These are phyloP conservation scores for Coniophora puteana DNA, from an alignment of 1,284 basidiomycete species.

Conservation along the genomic window DNA sequence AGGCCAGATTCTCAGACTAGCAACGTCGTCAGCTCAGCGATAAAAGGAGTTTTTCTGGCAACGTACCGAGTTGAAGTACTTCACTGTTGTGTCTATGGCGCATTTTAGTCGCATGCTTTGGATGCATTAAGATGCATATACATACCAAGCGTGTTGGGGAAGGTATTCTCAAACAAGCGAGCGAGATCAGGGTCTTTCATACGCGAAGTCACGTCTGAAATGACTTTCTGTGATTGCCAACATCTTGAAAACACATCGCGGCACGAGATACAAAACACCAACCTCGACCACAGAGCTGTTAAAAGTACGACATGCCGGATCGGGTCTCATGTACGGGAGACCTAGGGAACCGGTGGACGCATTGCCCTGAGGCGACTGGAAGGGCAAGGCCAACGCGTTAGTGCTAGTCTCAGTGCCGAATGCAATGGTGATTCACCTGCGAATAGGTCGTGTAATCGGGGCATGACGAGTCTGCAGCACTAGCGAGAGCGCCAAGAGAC, in stretches of 20 bases:
- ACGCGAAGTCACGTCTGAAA: slow-evolving; percentile 62
- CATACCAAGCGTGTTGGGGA: slow-evolving; percentile 71
- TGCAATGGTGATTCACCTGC: too few species aligned
- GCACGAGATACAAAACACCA: slow-evolving; percentile 6
- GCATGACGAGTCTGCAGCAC: slow-evolving; percentile 41
- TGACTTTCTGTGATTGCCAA: slow-evolving; percentile 47
- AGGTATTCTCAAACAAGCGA: slow-evolving; percentile 72
- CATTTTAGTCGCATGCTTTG: slow-evolving; percentile 1
- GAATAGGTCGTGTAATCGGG: slow-evolving; percentile 62
- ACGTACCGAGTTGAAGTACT: slow-evolving; percentile 59
- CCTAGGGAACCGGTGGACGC: slow-evolving; percentile 56
- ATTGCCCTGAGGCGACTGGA: slow-evolving; percentile 53
- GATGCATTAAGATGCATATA: slow-evolving; percentile 3
- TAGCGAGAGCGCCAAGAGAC: slow-evolving; percentile 22
- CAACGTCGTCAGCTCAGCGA: slow-evolving; percentile 4
- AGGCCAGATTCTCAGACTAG: slow-evolving; percentile 65
- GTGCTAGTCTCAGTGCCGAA: neutral
- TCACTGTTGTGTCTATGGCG: slow-evolving; percentile 64
- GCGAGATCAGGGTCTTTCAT: slow-evolving; percentile 73
- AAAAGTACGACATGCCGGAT: slow-evolving; percentile 65
- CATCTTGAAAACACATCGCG: neutral
- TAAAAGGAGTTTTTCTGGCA: neutral
- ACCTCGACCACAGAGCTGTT: slow-evolving; percentile 72
- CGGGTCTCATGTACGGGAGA: slow-evolving; percentile 69
- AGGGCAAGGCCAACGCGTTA: slow-evolving; percentile 7